Evolutionary conservation across 2,329 filamentous ascomycete species (phyloP), one percentile per base, ranked within the genome.

Genomic region (Verticillium nubilum): DNA sequence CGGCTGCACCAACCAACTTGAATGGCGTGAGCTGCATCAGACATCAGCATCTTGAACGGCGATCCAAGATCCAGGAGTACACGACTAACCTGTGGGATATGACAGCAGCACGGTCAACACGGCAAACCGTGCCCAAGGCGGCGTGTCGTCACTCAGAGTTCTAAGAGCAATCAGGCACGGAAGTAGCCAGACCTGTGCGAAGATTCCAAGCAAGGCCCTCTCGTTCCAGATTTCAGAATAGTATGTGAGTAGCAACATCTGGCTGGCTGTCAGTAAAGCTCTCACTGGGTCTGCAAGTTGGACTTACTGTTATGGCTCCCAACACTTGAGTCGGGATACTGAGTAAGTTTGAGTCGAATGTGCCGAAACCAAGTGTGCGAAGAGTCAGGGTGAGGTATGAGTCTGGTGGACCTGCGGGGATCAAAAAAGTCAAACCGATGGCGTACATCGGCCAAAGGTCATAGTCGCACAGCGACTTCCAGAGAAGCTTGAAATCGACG

Each of bases 371-470:
- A 0, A 85, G 71, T 4, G 73, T 70, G 47, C 77, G 76, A 1
- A 86, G 72, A 5, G 77, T 81, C 5, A 84, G 74, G 0, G 83
- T 84, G 3, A 87, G 73, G 58, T 85, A 86, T 4, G 73, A 72
- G 9, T 69, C 68, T 0, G 79, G 76, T 0, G 82, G 80, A 0
- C 67, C 72, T 0, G 73, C 69, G 0, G 82, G 82, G 5, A 84
- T 80, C 47, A 77, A 75, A 54, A 76, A 77, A 0, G 75, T 68
- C 1, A 83, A 65, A 1, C 80, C 81, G 17, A 83, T 73, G 4
- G 79, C 57, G 61, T 86, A 86, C 6, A 84, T 67, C 0, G 82
- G 82, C 80, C 80, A 86, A 59, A 86, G 73, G 61, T 86, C 80
- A 59, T 81, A 86, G 64, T 86, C 83, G 2, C 70, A 73, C 6